Conservation (phyloP, 768 basidiomycete genomes). For the Wakefieldia striispora region DNA sequence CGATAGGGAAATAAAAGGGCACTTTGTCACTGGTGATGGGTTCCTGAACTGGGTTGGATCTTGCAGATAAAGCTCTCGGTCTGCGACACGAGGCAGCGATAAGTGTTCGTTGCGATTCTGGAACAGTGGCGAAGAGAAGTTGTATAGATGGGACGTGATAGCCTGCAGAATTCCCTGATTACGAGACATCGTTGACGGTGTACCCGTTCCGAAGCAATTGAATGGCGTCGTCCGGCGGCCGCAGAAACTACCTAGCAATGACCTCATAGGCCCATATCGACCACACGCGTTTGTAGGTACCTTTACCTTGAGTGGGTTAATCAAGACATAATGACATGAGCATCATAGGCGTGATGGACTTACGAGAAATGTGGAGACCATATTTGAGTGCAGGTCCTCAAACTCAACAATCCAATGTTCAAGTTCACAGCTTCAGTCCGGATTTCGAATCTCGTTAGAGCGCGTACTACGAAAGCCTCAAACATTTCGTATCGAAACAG, state of each 20-base stretch:
- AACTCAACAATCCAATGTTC: too few species aligned
- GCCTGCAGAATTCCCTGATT: background rate
- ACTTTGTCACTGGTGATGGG: background rate
- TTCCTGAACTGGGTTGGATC: slow-evolving; percentile 1
- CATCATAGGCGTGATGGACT: too few species aligned
- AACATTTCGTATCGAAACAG: too few species aligned
- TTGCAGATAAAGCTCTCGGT: slow-evolving; percentile 5
- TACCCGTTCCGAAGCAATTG: background rate
- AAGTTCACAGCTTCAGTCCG: too few species aligned
- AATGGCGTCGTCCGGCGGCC: background rate
- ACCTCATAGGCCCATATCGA: too few species aligned
- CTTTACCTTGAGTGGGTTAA: too few species aligned
- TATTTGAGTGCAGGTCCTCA: too few species aligned
- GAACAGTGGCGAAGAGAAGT: slow-evolving; percentile 5
- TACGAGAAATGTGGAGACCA: too few species aligned
- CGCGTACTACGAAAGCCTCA: too few species aligned
- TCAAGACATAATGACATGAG: too few species aligned
- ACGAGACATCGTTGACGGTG: background rate
- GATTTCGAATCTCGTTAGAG: too few species aligned
- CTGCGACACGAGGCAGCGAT: slow-evolving; percentile 14
- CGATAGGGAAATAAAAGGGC: slow-evolving; percentile 3
- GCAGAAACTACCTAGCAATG: background rate
- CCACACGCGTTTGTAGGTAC: too few species aligned
- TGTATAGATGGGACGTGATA: background rate
- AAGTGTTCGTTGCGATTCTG: slow-evolving; percentile 2